Base-by-base conservation (phyloP, 2,329 filamentous ascomycete genomes). In the Beauveria varroae region DNA sequence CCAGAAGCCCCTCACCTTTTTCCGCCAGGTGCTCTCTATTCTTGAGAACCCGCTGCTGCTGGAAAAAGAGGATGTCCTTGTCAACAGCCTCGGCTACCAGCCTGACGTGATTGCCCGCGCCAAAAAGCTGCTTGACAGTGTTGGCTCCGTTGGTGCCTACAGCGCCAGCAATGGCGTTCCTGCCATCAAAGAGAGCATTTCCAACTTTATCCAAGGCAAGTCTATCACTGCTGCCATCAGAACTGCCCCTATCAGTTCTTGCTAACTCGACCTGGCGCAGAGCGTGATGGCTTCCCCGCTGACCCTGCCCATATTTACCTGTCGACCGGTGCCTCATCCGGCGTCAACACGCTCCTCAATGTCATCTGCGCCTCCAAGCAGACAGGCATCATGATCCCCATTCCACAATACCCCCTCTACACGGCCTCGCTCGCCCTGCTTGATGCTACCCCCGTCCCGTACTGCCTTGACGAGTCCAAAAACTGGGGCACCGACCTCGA, bases 1-100 rank as follows among this genome's bases (percentile, higher is more conserved):
- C 78, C 95, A 99, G 83, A 96, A 98, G 82, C 95, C 95, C 70
- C 93, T 99, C 70, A 99, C 95, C 68, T 99, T 97, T 82, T 97
- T 99, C 86, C 88, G 95, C 68, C 93, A 99, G 79, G 95, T 99
- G 30, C 84, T 95, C 70, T 96, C 91, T 77, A 76, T 99, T 64
- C 77, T 98, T 63, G 95, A 99, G 81, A 93, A 98, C 79, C 95
- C 95, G 1, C 74, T 81, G 62, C 81, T 99, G 40, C 81, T 99
- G 63, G 83, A 96, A 71, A 87, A 96, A 68, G 86, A 91, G 73
- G 85, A 93, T 66, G 87, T 89, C n/a, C 79, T 98, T 65, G 77
- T 87, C 71, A 84, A 86, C 61, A 75, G 80, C 50, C 83, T 98
- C 67, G 92, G 89, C 66, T 99, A 98, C 81, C 89, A 96, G 80